Percentiles rank a stretch among this genome's conserved stretches.
These are phyloP conservation scores for Diversispora epigaea DNA, from an alignment of 192 early-diverging fungal species.

Conservation along the genomic window DNA sequence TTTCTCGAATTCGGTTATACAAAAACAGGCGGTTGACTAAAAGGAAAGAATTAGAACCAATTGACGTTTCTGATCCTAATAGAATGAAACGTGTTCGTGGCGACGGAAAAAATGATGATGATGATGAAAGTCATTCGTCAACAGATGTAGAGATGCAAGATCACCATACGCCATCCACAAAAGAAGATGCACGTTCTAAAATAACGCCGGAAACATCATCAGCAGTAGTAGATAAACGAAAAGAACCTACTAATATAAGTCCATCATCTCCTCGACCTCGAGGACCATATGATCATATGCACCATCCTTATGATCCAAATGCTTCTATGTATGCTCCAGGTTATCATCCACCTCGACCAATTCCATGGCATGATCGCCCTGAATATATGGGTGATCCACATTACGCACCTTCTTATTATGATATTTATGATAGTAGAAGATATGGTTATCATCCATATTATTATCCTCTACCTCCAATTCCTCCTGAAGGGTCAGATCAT, in stretches of 20 bases:
- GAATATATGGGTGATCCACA: background rate
- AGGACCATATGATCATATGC: background rate
- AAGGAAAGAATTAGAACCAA: background rate
- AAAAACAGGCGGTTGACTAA: background rate
- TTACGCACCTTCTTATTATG: background rate
- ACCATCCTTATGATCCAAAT: background rate
- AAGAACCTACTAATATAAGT: background rate
- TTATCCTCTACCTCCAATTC: background rate
- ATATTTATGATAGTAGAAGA: background rate
- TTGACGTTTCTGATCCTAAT: background rate
- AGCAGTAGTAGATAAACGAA: background rate
- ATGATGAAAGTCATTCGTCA: background rate
- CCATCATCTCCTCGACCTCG: background rate
- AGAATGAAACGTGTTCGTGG: background rate
- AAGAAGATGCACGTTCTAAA: background rate
- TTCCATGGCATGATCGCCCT: background rate
- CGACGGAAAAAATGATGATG: background rate
- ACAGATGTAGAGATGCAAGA: background rate
- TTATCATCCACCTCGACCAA: background rate
- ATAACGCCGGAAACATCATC: background rate
- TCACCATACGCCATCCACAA: background rate
- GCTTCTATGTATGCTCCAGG: background rate
- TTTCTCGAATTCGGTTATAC: background rate
- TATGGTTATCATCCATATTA: background rate
- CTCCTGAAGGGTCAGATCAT: background rate